These are phyloP conservation scores for Fusarium sp. DNA, from an alignment of 2,329 filamentous ascomycete species.

Conservation along the genomic window DNA sequence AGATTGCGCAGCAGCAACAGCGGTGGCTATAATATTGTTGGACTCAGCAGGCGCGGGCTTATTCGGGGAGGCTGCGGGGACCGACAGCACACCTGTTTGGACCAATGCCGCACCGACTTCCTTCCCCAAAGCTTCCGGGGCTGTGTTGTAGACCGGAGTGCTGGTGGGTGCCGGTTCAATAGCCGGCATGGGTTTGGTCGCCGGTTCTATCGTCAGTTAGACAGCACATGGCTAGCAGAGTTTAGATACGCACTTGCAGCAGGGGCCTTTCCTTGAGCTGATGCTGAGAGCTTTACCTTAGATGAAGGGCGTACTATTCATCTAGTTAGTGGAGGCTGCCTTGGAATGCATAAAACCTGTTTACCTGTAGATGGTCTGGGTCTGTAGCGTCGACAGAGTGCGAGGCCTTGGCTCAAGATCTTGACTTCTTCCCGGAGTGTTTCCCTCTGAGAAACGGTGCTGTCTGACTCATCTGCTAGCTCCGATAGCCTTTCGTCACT, in stretches of 20 bases:
- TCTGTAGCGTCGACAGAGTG: constrained; percentile 11
- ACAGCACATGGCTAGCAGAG: no score
- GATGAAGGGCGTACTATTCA: constrained; percentile 7
- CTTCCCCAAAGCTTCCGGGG: background rate
- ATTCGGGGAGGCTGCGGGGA: background rate
- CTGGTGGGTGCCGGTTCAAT: background rate
- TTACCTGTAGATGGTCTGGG: constrained; percentile 26
- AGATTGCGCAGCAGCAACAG: no score
- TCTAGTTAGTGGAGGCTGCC: background rate
- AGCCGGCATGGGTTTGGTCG: background rate
- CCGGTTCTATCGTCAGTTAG: background rate
- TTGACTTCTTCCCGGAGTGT: constrained; percentile 20
- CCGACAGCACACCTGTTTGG: background rate
- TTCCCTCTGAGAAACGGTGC: constrained; percentile 10
- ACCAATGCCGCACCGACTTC: background rate
- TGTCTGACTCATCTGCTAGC: constrained; percentile 18
- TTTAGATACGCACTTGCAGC: background rate
- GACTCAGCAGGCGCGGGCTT: background rate
- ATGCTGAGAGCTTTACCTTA: background rate
- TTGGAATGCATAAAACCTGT: background rate
- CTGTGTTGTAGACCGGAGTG: background rate
- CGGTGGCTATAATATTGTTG: background rate
- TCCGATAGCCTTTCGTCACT: constrained; percentile 19
- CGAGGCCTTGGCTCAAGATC: constrained; percentile 18
- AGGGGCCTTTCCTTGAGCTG: background rate